Base-by-base conservation (phyloP, 108 stramenopile species). In the Mediolabrus comicus region DNA sequence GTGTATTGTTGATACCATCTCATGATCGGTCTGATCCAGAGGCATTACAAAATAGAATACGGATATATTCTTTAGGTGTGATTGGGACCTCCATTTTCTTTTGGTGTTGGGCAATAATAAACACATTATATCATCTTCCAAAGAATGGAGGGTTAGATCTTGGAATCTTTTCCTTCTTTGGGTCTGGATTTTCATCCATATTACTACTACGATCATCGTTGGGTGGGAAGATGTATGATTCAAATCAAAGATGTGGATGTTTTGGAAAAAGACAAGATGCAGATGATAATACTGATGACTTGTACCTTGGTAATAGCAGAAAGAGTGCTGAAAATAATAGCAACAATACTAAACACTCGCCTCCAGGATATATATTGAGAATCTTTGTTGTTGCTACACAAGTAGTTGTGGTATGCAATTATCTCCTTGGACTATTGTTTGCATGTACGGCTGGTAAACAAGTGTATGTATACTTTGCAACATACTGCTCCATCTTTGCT, bases 401-500 rank as follows among this genome's bases (percentile, higher is more conserved):
- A 25, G 59, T 78, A 59, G 62, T 51, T 10, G 77, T 78, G 22
- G 59, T 61, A 14, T 59, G 64, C n/a, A 78, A 78, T 41, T 78
- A 78, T 53, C 39, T 78, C 24, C 46, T 78, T 3, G 77, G 77
- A 0, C 36, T 78, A 13, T 49, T 78, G 29, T 78, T 78, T 60
- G 65, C 77, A 9, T 55, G 66, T 34, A 78, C 77, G n/a, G 77
- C 77, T 12, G 77, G 77, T 0, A 61, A 58, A 26, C 36, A 53
- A 33, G 30, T 78, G 1, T 78, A 78, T 60, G 63, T 71, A 25
- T 71, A 71, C 34, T 78, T 78, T 49, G 77, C 65, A 12, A 67
- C 77, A 0, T 78, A 78, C 36, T 78, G 77, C 51, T 61, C 36
- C 53, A 71, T 61, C n/a, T 78, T 78, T 78, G 61, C 77, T 16